Conservation (phyloP, 345 rosid species). For the Nasturtium officinale region DNA sequence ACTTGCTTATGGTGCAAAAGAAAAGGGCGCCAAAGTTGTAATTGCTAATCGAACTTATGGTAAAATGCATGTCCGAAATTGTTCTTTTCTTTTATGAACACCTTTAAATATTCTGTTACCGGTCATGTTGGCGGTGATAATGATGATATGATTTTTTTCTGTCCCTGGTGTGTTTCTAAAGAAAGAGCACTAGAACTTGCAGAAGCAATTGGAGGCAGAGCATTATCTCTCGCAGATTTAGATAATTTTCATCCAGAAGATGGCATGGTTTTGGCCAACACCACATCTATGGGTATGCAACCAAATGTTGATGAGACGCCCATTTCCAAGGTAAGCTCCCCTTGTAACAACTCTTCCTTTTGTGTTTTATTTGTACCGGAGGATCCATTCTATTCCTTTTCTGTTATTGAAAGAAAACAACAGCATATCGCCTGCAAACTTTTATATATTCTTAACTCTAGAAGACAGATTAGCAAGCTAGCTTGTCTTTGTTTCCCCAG, state of each 20-base stretch:
- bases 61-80: conserved; percentile 35
- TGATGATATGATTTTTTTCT: conserved; percentile 22
- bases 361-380: background rate
- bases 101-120: background rate
- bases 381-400: background rate
- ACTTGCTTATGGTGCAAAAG: conserved; percentile 93
- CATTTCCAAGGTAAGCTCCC: conserved; percentile 63
- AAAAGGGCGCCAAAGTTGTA: conserved; percentile 80
- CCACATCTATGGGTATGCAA: conserved; percentile 95
- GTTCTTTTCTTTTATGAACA: background rate
- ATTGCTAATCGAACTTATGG: conserved; percentile 92
- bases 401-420: background rate
- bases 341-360: conserved; percentile 13
- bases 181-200: conserved; percentile 83
- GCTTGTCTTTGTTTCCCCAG: conserved; percentile 45
- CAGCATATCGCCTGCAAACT: background rate
- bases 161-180: conserved; percentile 41
- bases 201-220: conserved; percentile 69
- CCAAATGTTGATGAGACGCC: conserved; percentile 91
- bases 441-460: background rate
- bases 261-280: conserved; percentile 87
- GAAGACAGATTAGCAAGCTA: background rate
- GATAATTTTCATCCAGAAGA: conserved; percentile 68
- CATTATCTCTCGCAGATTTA: conserved; percentile 73
- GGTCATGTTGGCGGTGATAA: background rate